Conservation (phyloP, 306 rosid genomes). For the Quercus rubra region DNA sequence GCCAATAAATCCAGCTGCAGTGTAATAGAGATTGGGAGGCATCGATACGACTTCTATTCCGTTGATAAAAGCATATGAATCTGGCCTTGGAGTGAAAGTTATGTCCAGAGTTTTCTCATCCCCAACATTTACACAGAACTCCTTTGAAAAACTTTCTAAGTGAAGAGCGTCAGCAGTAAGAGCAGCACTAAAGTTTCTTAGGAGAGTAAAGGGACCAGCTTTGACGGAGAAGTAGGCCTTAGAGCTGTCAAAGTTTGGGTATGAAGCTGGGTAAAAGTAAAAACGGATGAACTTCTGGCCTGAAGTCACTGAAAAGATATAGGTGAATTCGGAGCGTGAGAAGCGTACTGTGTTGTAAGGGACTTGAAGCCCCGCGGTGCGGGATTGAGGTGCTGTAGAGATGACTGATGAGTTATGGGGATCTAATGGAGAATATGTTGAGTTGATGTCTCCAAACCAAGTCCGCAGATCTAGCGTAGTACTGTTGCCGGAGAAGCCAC, state of each 20-base stretch:
- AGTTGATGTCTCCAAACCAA: background rate
- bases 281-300: background rate
- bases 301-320: background rate
- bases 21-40: background rate
- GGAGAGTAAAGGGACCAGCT: background rate
- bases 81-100: background rate
- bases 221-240: background rate
- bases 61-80: background rate
- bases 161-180: background rate
- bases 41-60: background rate
- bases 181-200: background rate
- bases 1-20: background rate
- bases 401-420: background rate
- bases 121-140: background rate
- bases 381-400: background rate
- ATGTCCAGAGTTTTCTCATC: background rate
- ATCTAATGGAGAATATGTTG: background rate
- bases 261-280: background rate
- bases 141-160: background rate
- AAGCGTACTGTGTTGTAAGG: background rate
- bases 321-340: background rate
- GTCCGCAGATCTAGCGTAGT: background rate
- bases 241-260: background rate
- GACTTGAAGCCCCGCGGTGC: accelerated
- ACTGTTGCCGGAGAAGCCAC: background rate